Evolutionary conservation across 352 stramenopile genomes (phyloP).

Genomic region (Phytophthora tentaculata): DNA sequence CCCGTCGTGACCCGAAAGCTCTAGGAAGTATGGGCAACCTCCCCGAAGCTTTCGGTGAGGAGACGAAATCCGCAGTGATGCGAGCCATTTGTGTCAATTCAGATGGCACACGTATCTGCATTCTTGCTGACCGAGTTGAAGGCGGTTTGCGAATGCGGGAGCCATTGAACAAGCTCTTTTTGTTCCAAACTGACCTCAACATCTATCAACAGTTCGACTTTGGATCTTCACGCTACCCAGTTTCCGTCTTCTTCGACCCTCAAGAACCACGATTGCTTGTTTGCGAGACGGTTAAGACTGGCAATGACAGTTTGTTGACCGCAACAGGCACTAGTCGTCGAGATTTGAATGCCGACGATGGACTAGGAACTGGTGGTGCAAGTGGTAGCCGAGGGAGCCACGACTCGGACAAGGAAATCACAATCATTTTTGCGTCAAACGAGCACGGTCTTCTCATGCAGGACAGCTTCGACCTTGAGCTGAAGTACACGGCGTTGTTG

Average conservation of each 20-base stretch:
- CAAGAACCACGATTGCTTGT: slow-evolving; percentile 87
- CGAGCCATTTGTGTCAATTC: slow-evolving; percentile 85
- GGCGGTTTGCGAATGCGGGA: slow-evolving; percentile 81
- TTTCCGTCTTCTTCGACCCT: slow-evolving; percentile 91
- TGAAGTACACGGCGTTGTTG: slow-evolving; percentile 82
- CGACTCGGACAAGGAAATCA: slow-evolving; percentile 85
- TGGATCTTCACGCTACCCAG: slow-evolving; percentile 68
- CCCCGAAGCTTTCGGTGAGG: slow-evolving; percentile 56
- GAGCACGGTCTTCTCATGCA: slow-evolving; percentile 93
- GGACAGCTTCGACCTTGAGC: slow-evolving; percentile 87
- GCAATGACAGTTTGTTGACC: slow-evolving; percentile 31
- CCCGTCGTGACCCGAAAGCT: slow-evolving; percentile 83
- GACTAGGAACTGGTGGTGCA: slow-evolving; percentile 9
- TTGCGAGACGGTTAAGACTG: slow-evolving; percentile 80
- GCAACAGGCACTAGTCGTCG: slow-evolving; percentile 13
- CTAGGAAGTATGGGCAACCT: slow-evolving; percentile 88
- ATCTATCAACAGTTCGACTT: slow-evolving; percentile 92
- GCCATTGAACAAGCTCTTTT: slow-evolving; percentile 85
- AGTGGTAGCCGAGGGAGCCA: slow-evolving; percentile 29
- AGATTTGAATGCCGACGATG: slow-evolving; percentile 29
- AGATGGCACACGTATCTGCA: slow-evolving; percentile 89
- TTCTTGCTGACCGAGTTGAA: slow-evolving; percentile 86
- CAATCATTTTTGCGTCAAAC: slow-evolving; percentile 92
- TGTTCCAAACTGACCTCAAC: slow-evolving; percentile 93
- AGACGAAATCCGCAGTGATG: slow-evolving; percentile 61